phyloP scores from a whole-genome alignment of 2,329 filamentous ascomycete species.

The Penicillium sp. region DNA sequence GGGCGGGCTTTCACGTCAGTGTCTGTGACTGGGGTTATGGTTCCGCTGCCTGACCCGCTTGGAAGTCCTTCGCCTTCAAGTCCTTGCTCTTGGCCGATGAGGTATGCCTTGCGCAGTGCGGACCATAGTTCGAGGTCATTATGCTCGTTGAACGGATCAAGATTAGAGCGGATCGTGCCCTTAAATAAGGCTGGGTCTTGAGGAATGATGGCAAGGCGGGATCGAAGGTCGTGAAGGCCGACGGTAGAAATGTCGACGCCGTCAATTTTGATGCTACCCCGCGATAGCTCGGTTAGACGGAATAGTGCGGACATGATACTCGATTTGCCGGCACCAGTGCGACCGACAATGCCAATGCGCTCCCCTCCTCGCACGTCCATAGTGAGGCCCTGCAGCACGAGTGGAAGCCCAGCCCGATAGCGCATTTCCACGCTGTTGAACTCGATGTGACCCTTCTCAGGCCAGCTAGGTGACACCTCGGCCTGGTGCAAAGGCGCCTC shows the following conservation, averaged over 20 bases:
- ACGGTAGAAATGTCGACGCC: constrained; percentile 43
- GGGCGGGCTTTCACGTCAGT: constrained; percentile 41
- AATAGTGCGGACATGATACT: constrained; percentile 48
- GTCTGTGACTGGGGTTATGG: constrained; percentile 31
- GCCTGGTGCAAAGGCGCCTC: constrained; percentile 77
- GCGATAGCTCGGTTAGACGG: constrained; percentile 42
- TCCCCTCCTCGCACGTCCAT: constrained; percentile 46
- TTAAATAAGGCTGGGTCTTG: constrained; percentile 47
- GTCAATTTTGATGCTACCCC: constrained; percentile 44
- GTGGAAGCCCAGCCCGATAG: constrained; percentile 67
- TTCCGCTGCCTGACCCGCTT: constrained; percentile 31
- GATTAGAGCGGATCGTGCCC: constrained; percentile 45
- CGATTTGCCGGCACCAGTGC: constrained; percentile 47
- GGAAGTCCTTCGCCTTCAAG: constrained; percentile 42
- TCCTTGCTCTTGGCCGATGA: constrained; percentile 47
- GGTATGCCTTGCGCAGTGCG: constrained; percentile 45
- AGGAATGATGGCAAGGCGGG: constrained; percentile 45
- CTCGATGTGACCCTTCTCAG: constrained; percentile 75
- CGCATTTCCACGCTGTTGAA: constrained; percentile 77
- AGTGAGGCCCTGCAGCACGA: constrained; percentile 67
- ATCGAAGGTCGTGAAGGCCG: constrained; percentile 43
- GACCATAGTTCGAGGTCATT: constrained; percentile 48
- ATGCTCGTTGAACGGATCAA: constrained; percentile 47
- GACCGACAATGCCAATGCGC: constrained; percentile 48
- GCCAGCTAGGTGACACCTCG: constrained; percentile 74